phyloP scores from a whole-genome alignment of 140 eudicot species.

The Anethum foeniculum region DNA sequence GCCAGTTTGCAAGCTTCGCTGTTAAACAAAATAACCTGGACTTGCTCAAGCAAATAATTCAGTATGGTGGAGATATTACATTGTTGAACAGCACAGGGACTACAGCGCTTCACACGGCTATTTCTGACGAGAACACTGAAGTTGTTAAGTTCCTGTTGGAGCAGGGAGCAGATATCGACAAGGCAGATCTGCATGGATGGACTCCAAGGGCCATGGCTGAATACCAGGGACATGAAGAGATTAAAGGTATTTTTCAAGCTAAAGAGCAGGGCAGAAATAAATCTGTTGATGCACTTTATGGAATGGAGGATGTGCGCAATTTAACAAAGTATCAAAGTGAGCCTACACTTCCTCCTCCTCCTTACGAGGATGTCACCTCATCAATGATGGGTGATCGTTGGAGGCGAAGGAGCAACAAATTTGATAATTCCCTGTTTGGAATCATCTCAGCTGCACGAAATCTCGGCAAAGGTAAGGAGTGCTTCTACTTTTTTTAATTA shows the following conservation, averaged over 20 bases:
- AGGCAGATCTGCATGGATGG: constrained; percentile 75
- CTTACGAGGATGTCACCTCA: constrained; percentile 7
- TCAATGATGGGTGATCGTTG: constrained; percentile 8
- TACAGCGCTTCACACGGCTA: constrained; percentile 78
- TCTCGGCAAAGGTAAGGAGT: constrained; percentile 33
- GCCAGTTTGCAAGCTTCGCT: constrained; percentile 59
- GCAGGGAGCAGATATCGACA: constrained; percentile 63
- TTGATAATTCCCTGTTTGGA: constrained; percentile 61
- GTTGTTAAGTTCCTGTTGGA: constrained; percentile 54
- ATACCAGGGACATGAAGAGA: constrained; percentile 63
- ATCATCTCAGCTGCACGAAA: constrained; percentile 45
- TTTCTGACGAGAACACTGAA: constrained; percentile 48
- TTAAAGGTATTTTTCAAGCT: constrained; percentile 36
- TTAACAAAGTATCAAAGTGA: constrained; percentile 57
- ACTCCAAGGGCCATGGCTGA: constrained; percentile 71
- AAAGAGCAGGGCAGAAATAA: constrained; percentile 23
- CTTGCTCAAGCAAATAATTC: constrained; percentile 48
- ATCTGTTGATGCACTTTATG: constrained; percentile 8
- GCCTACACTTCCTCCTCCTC: constrained; percentile 35
- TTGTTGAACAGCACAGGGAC: constrained; percentile 31
- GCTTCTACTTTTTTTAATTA: not conserved
- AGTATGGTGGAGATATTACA: constrained; percentile 57
- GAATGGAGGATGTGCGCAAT: constrained; percentile 32
- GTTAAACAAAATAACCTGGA: constrained; percentile 56
- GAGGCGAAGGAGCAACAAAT: constrained; percentile 32